These are phyloP conservation scores for Yamadazyma atlantica DNA, from an alignment of 1,139 yeast genomes.

Conservation along the genomic window DNA sequence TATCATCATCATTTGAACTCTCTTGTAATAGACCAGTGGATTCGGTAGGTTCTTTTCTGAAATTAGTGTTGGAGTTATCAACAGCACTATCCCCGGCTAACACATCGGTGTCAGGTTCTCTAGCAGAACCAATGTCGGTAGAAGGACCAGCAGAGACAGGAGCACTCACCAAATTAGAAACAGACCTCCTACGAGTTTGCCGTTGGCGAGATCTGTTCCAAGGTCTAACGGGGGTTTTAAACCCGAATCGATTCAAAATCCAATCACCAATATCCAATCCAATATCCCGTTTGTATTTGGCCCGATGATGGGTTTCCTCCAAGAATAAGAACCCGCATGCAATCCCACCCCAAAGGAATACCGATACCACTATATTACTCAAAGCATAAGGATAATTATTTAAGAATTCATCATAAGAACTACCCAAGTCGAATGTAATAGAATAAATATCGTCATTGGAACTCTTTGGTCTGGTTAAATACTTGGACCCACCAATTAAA, in stretches of 20 bases:
- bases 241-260: slow-evolving; percentile 36
- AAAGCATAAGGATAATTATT: slow-evolving; percentile 53
- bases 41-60: background rate
- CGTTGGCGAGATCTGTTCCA: slow-evolving; percentile 10
- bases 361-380: slow-evolving; percentile 56
- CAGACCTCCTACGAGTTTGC: background rate
- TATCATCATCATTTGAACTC: slow-evolving; percentile 2
- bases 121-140: background rate
- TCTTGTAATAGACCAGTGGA: slow-evolving; percentile 4
- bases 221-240: slow-evolving; percentile 11
- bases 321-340: slow-evolving; percentile 49
- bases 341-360: slow-evolving; percentile 38
- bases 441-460: slow-evolving; percentile 3
- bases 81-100: too few relatives aligned
- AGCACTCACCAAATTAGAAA: slow-evolving; percentile 1
- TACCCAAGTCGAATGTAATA: slow-evolving; percentile 3
- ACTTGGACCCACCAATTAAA: slow-evolving; percentile 48
- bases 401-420: slow-evolving; percentile 12
- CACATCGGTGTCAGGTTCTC: too few relatives aligned
- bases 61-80: background rate
- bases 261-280: slow-evolving; percentile 57
- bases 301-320: slow-evolving; percentile 58
- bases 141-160: background rate
- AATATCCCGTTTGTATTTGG: slow-evolving; percentile 42
- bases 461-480: slow-evolving; percentile 30